Percentiles rank a stretch among this genome's conserved stretches.
phyloP scores from a whole-genome alignment of 2,329 filamentous ascomycete genomes.

The Colletotrichum orbiculare region DNA sequence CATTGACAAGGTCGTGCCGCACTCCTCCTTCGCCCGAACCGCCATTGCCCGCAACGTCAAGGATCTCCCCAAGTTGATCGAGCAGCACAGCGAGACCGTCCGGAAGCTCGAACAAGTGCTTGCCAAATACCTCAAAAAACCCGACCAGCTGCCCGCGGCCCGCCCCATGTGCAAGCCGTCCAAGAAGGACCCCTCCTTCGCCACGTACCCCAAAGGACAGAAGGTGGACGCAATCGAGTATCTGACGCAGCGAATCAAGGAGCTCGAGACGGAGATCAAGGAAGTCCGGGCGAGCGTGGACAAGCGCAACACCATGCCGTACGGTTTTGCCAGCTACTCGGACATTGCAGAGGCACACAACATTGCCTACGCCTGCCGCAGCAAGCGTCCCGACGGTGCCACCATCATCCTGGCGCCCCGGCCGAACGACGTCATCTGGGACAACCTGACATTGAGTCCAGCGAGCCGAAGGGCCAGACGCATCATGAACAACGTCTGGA shows the following conservation, averaged over 20 bases:
- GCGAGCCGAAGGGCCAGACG: conserved; percentile 76
- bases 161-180: conserved; percentile 84
- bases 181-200: conserved; percentile 79
- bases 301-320: conserved; percentile 87
- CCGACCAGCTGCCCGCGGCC: conserved; percentile 78
- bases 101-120: conserved; percentile 84
- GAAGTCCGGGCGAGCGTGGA: conserved; percentile 85
- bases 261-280: conserved; percentile 85
- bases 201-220: conserved; percentile 72
- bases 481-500: conserved; percentile 86
- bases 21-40: conserved; percentile 80
- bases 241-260: conserved; percentile 83
- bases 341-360: conserved; percentile 88
- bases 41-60: conserved; percentile 93
- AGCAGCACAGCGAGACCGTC: conserved; percentile 84
- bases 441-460: conserved; percentile 82
- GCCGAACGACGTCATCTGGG: conserved; percentile 95
- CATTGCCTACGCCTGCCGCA: conserved; percentile 84
- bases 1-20: conserved; percentile 82
- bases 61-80: conserved; percentile 85
- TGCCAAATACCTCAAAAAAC: conserved; percentile 91
- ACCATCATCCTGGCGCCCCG: conserved; percentile 83
- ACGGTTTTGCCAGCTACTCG: conserved; percentile 94
- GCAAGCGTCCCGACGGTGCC: conserved; percentile 83
- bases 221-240: conserved; percentile 97